A percentile compares a stretch with the other conserved stretches of the same genome.
Conservation (phyloP, 192 early-diverging fungal species). For the Linnemannia hyalina region DNA sequence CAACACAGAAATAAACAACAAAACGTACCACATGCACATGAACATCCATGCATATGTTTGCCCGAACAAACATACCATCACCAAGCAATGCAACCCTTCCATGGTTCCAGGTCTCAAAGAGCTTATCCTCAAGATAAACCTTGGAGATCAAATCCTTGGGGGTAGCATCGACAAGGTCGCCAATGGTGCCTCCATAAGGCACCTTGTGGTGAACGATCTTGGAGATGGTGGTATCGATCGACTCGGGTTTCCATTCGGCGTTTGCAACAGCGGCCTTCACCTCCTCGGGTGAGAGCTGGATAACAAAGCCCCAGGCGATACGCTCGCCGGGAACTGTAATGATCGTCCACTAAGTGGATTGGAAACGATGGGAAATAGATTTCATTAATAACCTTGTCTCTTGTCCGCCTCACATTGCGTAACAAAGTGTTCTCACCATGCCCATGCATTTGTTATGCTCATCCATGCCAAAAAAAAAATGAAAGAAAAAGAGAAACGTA, state of each 20-base stretch:
- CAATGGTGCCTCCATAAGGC: slow-evolving; percentile 31
- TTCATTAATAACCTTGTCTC: not conserved
- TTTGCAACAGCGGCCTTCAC: slow-evolving; percentile 14
- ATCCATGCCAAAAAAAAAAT: not conserved
- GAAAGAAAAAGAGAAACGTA: not conserved
- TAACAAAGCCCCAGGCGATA: slow-evolving; percentile 2
- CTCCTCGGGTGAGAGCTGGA: slow-evolving; percentile 2
- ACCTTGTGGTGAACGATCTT: not conserved
- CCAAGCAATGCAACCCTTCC: slow-evolving; percentile 19
- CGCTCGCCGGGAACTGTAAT: slow-evolving; percentile 13
- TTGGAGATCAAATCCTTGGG: slow-evolving; percentile 27
- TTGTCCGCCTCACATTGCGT: not conserved
- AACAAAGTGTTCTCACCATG: not conserved
- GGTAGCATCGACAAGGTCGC: slow-evolving; percentile 27
- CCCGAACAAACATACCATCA: slow-evolving; percentile 5
- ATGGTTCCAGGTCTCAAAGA: slow-evolving; percentile 22
- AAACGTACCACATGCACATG: not conserved
- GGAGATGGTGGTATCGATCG: not conserved
- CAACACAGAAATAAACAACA: not conserved
- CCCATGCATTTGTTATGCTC: not conserved
- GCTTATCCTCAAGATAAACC: slow-evolving; percentile 33
- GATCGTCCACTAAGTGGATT: not conserved
- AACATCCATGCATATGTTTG: not conserved
- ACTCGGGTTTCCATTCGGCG: slow-evolving; percentile 32
- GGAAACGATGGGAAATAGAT: not conserved